Conservation (phyloP, 2,329 filamentous ascomycete species). For the Xylaria sp. region DNA sequence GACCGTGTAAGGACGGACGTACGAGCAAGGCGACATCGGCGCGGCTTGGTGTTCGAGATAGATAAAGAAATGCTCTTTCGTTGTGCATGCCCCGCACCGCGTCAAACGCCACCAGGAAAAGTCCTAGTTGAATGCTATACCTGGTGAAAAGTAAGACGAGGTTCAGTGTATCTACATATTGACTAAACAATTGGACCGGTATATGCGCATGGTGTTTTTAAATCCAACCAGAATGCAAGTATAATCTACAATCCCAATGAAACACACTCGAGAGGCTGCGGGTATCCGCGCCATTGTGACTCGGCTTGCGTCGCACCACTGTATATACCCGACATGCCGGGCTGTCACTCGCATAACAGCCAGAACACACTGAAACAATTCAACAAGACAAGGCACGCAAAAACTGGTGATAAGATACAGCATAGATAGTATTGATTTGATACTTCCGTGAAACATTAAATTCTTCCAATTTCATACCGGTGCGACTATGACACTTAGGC, state of each 20-base stretch:
- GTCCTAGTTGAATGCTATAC: background rate
- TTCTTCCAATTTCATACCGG: background rate
- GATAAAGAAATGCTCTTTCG: background rate
- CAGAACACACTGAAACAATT: background rate
- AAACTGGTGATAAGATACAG: background rate
- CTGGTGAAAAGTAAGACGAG: background rate
- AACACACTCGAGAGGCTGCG: background rate
- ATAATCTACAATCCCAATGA: too few species aligned
- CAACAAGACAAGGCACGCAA: background rate
- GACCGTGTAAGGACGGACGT: background rate
- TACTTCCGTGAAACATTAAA: constrained; percentile 6
- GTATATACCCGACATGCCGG: constrained; percentile 8
- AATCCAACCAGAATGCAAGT: too few species aligned
- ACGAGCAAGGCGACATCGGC: background rate
- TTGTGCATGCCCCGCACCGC: background rate
- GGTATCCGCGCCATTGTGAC: constrained; percentile 2
- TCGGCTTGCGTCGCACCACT: constrained; percentile 3
- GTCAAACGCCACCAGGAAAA: background rate
- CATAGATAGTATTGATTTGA: too few species aligned
- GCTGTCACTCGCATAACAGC: background rate
- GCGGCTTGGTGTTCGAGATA: background rate
- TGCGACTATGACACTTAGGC: background rate
- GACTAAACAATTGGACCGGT: background rate
- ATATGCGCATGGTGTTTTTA: too few species aligned
- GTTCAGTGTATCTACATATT: background rate